Evolutionary conservation across 495 filamentous ascomycete species (phyloP).

Genomic region (Podospora conica): DNA sequence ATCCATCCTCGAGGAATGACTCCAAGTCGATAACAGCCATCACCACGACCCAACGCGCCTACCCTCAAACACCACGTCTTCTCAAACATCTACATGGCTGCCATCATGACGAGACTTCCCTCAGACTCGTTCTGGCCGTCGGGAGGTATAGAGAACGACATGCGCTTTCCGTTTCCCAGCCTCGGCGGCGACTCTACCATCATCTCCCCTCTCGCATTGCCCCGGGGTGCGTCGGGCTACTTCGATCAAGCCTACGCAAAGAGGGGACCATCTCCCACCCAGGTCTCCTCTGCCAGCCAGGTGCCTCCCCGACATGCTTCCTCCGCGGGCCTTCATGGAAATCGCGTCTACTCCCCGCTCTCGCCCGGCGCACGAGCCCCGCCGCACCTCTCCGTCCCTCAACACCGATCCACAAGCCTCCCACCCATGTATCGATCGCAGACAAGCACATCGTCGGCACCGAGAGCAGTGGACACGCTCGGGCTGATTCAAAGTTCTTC

Average conservation of each 20-base stretch:
- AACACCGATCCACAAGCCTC: slow-evolving; percentile 21
- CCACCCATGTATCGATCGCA: slow-evolving; percentile 15
- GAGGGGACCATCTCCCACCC: not conserved
- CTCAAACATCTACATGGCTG: slow-evolving; percentile 1
- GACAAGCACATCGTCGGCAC: not conserved
- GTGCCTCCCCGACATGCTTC: not conserved
- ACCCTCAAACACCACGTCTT: not conserved
- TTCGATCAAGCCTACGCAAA: slow-evolving; percentile 24
- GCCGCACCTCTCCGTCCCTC: slow-evolving; percentile 23
- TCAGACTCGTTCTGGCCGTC: slow-evolving; percentile 30
- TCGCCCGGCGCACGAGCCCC: slow-evolving; percentile 19
- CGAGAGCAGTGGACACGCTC: not conserved
- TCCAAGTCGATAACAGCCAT: not conserved
- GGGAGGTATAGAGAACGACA: slow-evolving; percentile 21
- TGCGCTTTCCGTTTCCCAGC: slow-evolving; percentile 19
- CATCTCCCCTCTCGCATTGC: slow-evolving; percentile 38
- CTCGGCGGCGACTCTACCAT: slow-evolving; percentile 30
- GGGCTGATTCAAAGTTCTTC: slow-evolving; percentile 4
- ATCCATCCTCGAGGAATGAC: not conserved
- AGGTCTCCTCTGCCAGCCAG: slow-evolving; percentile 3
- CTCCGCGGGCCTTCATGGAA: not conserved
- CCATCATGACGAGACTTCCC: slow-evolving; percentile 28
- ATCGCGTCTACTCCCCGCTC: slow-evolving; percentile 22
- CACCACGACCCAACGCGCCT: not conserved
- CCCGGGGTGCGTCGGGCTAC: slow-evolving; percentile 30